Base-by-base conservation (phyloP, 495 filamentous ascomycete genomes). In the Xylaria palmicola region DNA sequence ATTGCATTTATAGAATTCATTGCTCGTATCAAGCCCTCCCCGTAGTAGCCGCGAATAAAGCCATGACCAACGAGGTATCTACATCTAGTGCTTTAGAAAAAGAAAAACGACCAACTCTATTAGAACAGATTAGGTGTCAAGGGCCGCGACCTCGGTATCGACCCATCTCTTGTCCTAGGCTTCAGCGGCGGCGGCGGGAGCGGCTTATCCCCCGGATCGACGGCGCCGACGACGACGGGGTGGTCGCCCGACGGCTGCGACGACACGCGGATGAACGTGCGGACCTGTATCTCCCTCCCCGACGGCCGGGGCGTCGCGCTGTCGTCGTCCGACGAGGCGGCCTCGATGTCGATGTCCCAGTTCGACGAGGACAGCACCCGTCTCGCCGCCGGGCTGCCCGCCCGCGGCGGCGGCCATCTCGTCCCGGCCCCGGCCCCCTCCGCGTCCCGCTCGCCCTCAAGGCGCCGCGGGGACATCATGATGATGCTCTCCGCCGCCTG, bases 381-480 rank as follows among this genome's bases (percentile, higher is more conserved):
- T n/a, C 48, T 61, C 6, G 40, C 30, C 7, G 50, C 45, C 19
- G 50, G 50, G 10, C 27, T 61, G 1, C 19, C 19, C 15, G 50
- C 15, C 13, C 50, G 40, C 8, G 50, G 27, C 13, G 40, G 40
- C 8, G 50, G 27, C 22, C 29, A 30, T 34, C 41, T 19, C 4
- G 15, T 30, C 29, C 29, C 40, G n/a, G 15, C 8, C 2, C 27
- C 19, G 10, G 1, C 17, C 27, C 20, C 4, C 6, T 51, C 37
- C 4, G 20, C 19, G 8, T 47, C 39, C 20, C 22, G 48, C 13
- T 5, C 5, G 22, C 19, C 34, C 6, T 47, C 40, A 24, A 55
- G 27, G 9, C 41, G 59, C 24, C 49, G 59, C n/a, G 49, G 59
- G 17, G 59, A 45, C 50, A 37, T 39, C 59, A 61, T 55, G 24